Evolutionary conservation across 2,329 filamentous ascomycete species (phyloP), one percentile per base, ranked within the genome.

Genomic region (Pseudopyricularia cyperi): DNA sequence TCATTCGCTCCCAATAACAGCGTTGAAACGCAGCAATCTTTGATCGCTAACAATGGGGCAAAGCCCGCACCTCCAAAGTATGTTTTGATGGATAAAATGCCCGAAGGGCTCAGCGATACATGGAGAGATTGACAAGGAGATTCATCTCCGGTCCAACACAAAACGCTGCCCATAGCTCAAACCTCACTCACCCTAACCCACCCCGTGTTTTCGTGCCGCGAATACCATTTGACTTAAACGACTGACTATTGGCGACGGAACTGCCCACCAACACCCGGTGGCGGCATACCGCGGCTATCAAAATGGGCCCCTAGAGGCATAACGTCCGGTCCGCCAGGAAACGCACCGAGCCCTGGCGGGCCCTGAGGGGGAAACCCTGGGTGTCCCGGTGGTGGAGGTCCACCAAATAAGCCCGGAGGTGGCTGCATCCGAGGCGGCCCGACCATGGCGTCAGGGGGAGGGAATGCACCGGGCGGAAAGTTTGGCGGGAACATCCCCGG

Each of bases 331-430:
- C 71, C 73, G 14, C 76, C 77, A 56, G 75, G 77, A 60, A 80
- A 82, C 12, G 73, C 76, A 46, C 68, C 72, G 62, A 81, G 74
- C 11, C 71, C 75, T 2, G 75, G 75, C 14, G 72, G 78, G 4
- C 39, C 39, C 12, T 17, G 39, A 5, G 70, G 72, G 61, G 80
- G 68, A 59, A 78, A 80, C 17, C 72, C 5, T 72, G 74, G 6
- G 67, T 67, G 7, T 52, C 57, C 5, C 48, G 54, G 3, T 52
- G 55, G 2, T 52, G 66, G 67, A 12, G 68, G 71, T 6, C 72
- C 74, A 22, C 67, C 70, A 56, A 73, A 79, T 60, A 80, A 79
- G 11, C 76, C 77, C 1, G 79, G 80, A 5, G 80, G 80, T 26
- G 77, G 77, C 37, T 68, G 68, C 68, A 79, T 73, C 61, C 77